Evolutionary conservation across 352 stramenopile genomes (phyloP), one percentile per base, ranked within the genome.

Genomic region (Phytophthora pluvialis): DNA sequence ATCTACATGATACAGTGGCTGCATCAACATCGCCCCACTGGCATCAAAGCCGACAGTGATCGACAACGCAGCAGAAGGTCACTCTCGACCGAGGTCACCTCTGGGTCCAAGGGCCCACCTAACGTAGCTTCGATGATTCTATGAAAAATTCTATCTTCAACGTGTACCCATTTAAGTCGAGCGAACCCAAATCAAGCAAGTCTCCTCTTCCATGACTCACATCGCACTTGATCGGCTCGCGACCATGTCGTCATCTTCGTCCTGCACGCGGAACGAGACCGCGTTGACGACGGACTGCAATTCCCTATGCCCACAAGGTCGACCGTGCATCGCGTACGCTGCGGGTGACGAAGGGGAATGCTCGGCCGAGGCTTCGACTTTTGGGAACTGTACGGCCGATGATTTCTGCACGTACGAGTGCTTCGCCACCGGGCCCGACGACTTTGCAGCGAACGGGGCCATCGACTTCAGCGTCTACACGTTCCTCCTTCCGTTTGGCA

Each of bases 401-500:
- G 68, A 60, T n/a, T 65, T 45, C 32, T 91, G 82, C 57, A 53
- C 72, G 2, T 88, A 78, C 59, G 72, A 83, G 53, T 91, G 82
- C 52, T 84, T 89, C 62, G 80, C 69, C 58, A 86, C 76, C 53
- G 72, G 78, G 1, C 56, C 55, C 7, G 51, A 72, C 32, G 82
- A 91, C 61, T 78, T 81, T 43, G 72, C 75, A 43, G 75, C 66
- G 32, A 77, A 78, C 35, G 80, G 72, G n/a, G 67, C 81, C 25
- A 69, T 89, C 25, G 74, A 88, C 16, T 89, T 80, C 62, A 78
- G 51, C n/a, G 45, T 61, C 31, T 88, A 83, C 51, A 84, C 72
- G 12, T 88, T 91, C 50, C 58, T 89, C 16, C 75, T 91, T 35
- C 78, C 80, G 32, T 88, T 89, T 35, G 75, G 47, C 63, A 65